These are phyloP conservation scores for Exserohilum rostratum DNA, from an alignment of 2,329 filamentous ascomycete species.

Conservation along the genomic window DNA sequence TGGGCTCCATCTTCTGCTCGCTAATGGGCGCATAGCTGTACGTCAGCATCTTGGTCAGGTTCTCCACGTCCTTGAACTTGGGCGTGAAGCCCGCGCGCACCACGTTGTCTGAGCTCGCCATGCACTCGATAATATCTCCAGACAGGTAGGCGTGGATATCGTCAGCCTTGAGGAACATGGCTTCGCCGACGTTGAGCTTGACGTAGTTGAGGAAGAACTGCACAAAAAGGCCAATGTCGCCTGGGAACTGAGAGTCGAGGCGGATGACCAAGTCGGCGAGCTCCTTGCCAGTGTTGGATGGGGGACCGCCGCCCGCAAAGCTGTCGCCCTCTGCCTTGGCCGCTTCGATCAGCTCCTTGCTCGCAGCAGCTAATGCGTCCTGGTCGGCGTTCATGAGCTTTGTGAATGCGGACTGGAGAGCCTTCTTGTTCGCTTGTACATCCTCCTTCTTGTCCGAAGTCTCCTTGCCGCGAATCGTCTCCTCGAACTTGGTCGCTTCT, in stretches of 20 bases:
- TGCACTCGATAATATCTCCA: conserved; percentile 97
- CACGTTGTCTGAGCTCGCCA: conserved; percentile 98
- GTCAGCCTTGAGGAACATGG: conserved; percentile 93
- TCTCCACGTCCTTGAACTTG: conserved; percentile 96
- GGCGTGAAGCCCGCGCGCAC: conserved; percentile 96
- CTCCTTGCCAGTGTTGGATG: conserved; percentile 70
- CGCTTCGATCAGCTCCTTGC: conserved; percentile 71
- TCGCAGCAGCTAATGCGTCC: conserved; percentile 67
- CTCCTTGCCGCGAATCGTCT: conserved; percentile 59
- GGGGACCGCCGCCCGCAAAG: conserved; percentile 77
- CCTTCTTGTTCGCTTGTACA: conserved; percentile 71
- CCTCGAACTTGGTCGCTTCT: conserved; percentile 53
- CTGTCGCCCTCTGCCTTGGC: conserved; percentile 70
- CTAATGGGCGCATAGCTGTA: conserved; percentile 95
- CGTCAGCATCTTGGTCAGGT: conserved; percentile 87
- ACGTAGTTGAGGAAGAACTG: conserved; percentile 98
- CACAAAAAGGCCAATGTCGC: conserved; percentile 90
- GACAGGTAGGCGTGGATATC: conserved; percentile 96
- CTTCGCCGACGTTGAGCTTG: conserved; percentile 84
- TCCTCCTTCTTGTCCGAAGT: conserved; percentile 54
- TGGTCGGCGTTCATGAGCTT: conserved; percentile 79
- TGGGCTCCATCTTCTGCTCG: conserved; percentile 89
- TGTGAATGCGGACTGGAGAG: conserved; percentile 75
- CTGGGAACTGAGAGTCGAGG: conserved; percentile 81
- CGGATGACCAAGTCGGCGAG: conserved; percentile 78